phyloP scores from a whole-genome alignment of 1,284 basidiomycete species.

The Puccinia triticina region DNA sequence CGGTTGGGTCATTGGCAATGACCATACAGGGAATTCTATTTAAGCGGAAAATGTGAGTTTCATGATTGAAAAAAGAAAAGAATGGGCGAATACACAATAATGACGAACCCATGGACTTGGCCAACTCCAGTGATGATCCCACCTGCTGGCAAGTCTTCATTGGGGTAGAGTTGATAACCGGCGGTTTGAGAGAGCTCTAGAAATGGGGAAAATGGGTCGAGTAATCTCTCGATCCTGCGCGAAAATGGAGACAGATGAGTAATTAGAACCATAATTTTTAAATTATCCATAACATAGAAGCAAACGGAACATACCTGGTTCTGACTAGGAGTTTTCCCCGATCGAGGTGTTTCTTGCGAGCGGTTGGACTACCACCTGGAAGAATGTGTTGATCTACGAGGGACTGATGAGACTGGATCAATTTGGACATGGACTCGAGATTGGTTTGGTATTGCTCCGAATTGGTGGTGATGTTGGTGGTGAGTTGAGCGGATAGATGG shows the following conservation, averaged over 20 bases:
- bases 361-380: conserved; percentile 66
- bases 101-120: conserved; percentile 68
- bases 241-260: neutral
- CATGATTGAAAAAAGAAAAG: conserved; percentile 33
- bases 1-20: conserved; percentile 89
- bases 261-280: neutral
- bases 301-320: conserved; percentile 66
- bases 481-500: conserved; percentile 17
- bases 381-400: conserved; percentile 54
- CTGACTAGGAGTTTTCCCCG: conserved; percentile 83
- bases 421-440: neutral
- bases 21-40: conserved; percentile 74
- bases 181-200: conserved; percentile 83
- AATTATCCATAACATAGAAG: neutral
- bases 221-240: conserved; percentile 67
- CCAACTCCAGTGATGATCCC: conserved; percentile 89
- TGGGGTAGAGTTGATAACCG: conserved; percentile 81
- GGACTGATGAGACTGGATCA: conserved; percentile 18
- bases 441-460: conserved; percentile 29
- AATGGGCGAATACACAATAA: neutral
- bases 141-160: conserved; percentile 78
- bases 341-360: conserved; percentile 74
- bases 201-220: conserved; percentile 87
- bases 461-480: conserved; percentile 11
- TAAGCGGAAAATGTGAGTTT: neutral